These are phyloP conservation scores for Leishmania arabica DNA, from an alignment of 208 protist species.

Conservation along the genomic window DNA sequence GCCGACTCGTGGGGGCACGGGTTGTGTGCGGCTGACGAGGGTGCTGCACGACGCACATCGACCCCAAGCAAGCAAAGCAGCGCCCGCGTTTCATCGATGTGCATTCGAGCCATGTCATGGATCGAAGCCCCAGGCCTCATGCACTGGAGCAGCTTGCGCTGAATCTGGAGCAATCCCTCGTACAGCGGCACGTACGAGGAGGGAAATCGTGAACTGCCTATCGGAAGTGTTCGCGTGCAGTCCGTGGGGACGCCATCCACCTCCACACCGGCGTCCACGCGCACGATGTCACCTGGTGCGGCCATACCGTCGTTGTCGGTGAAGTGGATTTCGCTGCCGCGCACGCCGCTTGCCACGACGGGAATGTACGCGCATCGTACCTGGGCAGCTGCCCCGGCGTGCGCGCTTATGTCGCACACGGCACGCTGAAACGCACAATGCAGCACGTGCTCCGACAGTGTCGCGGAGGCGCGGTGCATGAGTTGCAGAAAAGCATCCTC, in stretches of 20 bases:
- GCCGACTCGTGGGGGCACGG: background rate
- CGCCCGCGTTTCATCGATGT: slow-evolving; percentile 35
- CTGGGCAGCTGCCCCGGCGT: slow-evolving; percentile 12
- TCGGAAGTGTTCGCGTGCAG: slow-evolving; percentile 67
- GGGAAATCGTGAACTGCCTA: slow-evolving; percentile 19
- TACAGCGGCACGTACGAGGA: slow-evolving; percentile 29
- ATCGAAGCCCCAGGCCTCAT: slow-evolving; percentile 32
- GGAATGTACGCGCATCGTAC: slow-evolving; percentile 52
- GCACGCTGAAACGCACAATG: slow-evolving; percentile 33
- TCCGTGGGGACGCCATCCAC: slow-evolving; percentile 56
- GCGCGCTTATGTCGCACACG: slow-evolving; percentile 22
- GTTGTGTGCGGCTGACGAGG: background rate
- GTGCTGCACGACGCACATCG: slow-evolving; percentile 9
- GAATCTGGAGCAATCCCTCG: slow-evolving; percentile 40
- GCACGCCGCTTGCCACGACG: slow-evolving; percentile 46
- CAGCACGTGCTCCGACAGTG: slow-evolving; percentile 34
- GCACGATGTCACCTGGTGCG: slow-evolving; percentile 27
- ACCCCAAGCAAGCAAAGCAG: slow-evolving; percentile 33
- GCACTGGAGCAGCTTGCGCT: slow-evolving; percentile 37
- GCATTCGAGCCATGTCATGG: slow-evolving; percentile 26
- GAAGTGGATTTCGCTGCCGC: slow-evolving; percentile 58
- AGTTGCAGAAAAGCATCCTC: slow-evolving; percentile 38
- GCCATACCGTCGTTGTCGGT: slow-evolving; percentile 37
- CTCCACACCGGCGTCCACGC: slow-evolving; percentile 55
- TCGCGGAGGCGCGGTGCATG: slow-evolving; percentile 26